A percentile compares a stretch with the other conserved stretches of the same genome.
These are phyloP conservation scores for Xylariaceae sp. DNA, from an alignment of 2,329 filamentous ascomycete species.

Conservation along the genomic window DNA sequence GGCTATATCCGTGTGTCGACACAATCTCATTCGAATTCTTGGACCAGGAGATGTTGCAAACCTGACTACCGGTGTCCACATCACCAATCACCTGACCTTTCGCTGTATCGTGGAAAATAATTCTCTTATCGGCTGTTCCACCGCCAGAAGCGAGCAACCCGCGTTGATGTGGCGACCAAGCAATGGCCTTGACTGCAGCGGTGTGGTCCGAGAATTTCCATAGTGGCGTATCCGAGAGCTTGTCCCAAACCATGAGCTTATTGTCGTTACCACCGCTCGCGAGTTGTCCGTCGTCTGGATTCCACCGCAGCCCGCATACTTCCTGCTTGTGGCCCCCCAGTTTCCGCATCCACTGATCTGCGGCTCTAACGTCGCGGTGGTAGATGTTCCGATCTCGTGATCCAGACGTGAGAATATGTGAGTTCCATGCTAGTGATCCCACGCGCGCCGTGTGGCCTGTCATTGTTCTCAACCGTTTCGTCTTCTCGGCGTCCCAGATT, in stretches of 20 bases:
- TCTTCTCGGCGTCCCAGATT: conserved; percentile 92
- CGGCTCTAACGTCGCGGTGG: conserved; percentile 88
- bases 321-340: conserved; percentile 96
- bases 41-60: conserved; percentile 97
- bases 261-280: conserved; percentile 98
- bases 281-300: conserved; percentile 89
- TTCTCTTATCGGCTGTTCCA: conserved; percentile 89
- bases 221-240: conserved; percentile 82
- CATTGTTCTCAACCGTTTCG: conserved; percentile 86
- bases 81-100: conserved; percentile 78
- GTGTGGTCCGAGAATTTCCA: conserved; percentile 95
- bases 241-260: conserved; percentile 98
- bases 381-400: conserved; percentile 91
- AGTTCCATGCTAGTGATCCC: conserved; percentile 94
- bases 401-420: conserved; percentile 92
- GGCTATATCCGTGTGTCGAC: conserved; percentile 92
- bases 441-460: conserved; percentile 91
- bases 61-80: conserved; percentile 93
- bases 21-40: conserved; percentile 98
- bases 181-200: conserved; percentile 93
- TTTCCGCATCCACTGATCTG: conserved; percentile 83
- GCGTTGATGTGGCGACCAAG: conserved; percentile 95
- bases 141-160: conserved; percentile 92
- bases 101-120: conserved; percentile 96
- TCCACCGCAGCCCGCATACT: conserved; percentile 95